phyloP scores from a whole-genome alignment of 768 basidiomycete genomes.

The Boletus rubropictus region DNA sequence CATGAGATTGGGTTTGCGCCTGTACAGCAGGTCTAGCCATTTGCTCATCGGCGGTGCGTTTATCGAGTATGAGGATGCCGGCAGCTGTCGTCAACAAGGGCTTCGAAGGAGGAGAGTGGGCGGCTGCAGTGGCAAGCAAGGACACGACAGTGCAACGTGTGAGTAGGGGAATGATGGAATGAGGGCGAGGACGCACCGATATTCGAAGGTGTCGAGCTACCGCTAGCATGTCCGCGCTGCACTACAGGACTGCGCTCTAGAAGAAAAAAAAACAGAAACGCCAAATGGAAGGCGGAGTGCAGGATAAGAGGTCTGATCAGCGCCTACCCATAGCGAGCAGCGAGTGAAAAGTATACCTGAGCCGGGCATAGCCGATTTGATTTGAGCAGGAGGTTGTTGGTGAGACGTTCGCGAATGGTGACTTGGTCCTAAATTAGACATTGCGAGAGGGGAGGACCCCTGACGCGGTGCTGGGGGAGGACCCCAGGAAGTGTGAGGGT shows the following conservation, averaged over 20 bases:
- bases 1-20: conserved; percentile 14
- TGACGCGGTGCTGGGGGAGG: conserved; percentile 26
- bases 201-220: conserved; percentile 23
- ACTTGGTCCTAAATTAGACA: conserved; percentile 23
- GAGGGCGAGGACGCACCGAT: conserved; percentile 18
- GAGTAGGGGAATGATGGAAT: not conserved
- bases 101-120: conserved; percentile 27
- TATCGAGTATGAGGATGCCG: conserved; percentile 27
- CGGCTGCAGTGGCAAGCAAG: conserved; percentile 9
- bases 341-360: conserved; percentile 20
- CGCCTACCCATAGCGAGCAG: not conserved
- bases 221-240: conserved; percentile 24
- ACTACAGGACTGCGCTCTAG: conserved; percentile 28
- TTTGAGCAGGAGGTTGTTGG: conserved; percentile 24
- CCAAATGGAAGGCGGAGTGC: not conserved
- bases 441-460: conserved; percentile 28
- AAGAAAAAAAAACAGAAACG: conserved; percentile 11
- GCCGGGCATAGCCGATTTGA: conserved; percentile 32
- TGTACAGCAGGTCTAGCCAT: conserved; percentile 22
- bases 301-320: conserved; percentile 7
- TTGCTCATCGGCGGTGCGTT: conserved; percentile 29
- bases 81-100: conserved; percentile 22
- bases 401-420: conserved; percentile 26
- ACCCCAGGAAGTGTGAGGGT: conserved; percentile 30
- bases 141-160: not conserved